Conservation (phyloP, 768 basidiomycete species). For the Boletus fagicola region DNA sequence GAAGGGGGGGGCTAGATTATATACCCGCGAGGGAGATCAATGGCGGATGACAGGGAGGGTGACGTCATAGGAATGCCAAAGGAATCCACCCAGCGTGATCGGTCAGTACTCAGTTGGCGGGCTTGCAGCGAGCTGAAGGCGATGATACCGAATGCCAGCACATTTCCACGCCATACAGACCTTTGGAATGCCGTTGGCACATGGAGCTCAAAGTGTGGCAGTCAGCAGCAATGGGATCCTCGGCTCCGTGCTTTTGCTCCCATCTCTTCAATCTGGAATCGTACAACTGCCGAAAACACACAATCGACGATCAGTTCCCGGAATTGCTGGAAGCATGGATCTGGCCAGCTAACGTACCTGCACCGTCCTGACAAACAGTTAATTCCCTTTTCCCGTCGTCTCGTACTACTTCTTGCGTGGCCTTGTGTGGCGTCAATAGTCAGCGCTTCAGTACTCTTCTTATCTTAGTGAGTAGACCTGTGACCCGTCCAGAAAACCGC, state of each 20-base stretch:
- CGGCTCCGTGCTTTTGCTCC: neutral
- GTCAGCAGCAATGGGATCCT: neutral
- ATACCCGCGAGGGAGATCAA: conserved; percentile 14
- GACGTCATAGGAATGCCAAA: conserved; percentile 16
- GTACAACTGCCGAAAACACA: neutral
- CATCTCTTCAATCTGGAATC: neutral
- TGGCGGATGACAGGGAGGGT: conserved; percentile 15
- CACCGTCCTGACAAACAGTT: neutral
- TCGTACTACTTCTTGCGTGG: neutral
- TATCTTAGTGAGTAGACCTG: neutral
- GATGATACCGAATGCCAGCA: neutral
- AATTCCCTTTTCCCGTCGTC: neutral
- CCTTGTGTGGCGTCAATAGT: too few species aligned
- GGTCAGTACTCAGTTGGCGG: neutral
- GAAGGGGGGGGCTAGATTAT: conserved; percentile 17
- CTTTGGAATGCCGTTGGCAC: conserved; percentile 4
- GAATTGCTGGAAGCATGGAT: neutral
- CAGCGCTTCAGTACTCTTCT: neutral
- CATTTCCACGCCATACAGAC: neutral
- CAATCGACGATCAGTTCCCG: neutral
- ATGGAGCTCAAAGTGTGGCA: neutral
- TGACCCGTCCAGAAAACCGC: neutral
- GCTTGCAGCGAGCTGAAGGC: neutral
- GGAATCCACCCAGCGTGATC: conserved; percentile 3
- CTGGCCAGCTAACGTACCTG: neutral